These are phyloP conservation scores for Vitis vinifera DNA, from an alignment of 164 flowering plant species.

Conservation along the genomic window ASM3070453v1 NC_081807.1:20936501-20937000, in stretches of 20 bases:
- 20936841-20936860: neutral
- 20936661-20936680: no score
- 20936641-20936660: no score
- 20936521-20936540: neutral
- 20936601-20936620: no score
- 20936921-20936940: slow-evolving; percentile 15
- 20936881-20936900: slow-evolving; percentile 20
- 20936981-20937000: slow-evolving; percentile 7
- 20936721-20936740: no score
- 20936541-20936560: no score
- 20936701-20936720: no score
- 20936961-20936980: slow-evolving; percentile 21
- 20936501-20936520: neutral
- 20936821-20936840: slow-evolving; percentile 10
- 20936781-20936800: neutral
- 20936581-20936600: no score
- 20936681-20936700: no score
- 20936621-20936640: no score
- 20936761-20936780: neutral
- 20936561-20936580: no score
- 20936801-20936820: slow-evolving; percentile 15
- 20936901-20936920: slow-evolving; percentile 11
- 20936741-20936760: neutral
- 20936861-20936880: slow-evolving; percentile 10
- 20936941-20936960: slow-evolving; percentile 3